Evolutionary conservation across 2,329 filamentous ascomycete genomes (phyloP).

Genomic region (Pyricularia pennisetigena): DNA sequence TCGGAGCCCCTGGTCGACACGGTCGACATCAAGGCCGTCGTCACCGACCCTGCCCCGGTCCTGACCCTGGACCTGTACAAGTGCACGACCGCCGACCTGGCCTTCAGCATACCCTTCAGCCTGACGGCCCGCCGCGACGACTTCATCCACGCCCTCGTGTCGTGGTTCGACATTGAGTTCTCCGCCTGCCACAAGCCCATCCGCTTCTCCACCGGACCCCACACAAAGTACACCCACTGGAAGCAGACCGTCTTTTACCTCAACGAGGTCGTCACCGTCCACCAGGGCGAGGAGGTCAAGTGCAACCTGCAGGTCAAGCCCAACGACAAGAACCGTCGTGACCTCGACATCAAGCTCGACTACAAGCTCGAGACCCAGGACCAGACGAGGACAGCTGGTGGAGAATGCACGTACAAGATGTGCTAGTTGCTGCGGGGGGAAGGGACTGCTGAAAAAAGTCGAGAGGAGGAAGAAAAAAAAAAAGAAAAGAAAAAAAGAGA

Average conservation of each 20-base stretch:
- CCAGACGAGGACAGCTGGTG: slow-evolving; percentile 55
- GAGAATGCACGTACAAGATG: slow-evolving; percentile 72
- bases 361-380: slow-evolving; percentile 77
- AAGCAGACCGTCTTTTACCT: slow-evolving; percentile 99
- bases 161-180: slow-evolving; percentile 99
- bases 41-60: slow-evolving; percentile 80
- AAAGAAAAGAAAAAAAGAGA: neutral
- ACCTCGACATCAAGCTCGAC: slow-evolving; percentile 81
- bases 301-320: slow-evolving; percentile 74
- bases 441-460: too few relatives aligned
- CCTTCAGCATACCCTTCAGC: slow-evolving; percentile 71
- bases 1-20: slow-evolving; percentile 96
- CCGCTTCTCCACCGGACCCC: slow-evolving; percentile 90
- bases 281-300: slow-evolving; percentile 71
- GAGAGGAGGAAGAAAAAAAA: neutral
- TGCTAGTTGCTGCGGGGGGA: slow-evolving; percentile 31
- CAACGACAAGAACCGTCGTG: slow-evolving; percentile 87
- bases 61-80: slow-evolving; percentile 91
- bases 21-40: slow-evolving; percentile 92
- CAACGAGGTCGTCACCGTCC: slow-evolving; percentile 82
- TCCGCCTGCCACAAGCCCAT: slow-evolving; percentile 97
- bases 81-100: slow-evolving; percentile 71
- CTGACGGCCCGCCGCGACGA: slow-evolving; percentile 76
- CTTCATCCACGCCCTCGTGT: slow-evolving; percentile 91
- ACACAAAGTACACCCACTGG: slow-evolving; percentile 99